Evolutionary conservation across 164 flowering plant genomes (phyloP).

Genomic region (Tinospora cordifolia): DNA sequence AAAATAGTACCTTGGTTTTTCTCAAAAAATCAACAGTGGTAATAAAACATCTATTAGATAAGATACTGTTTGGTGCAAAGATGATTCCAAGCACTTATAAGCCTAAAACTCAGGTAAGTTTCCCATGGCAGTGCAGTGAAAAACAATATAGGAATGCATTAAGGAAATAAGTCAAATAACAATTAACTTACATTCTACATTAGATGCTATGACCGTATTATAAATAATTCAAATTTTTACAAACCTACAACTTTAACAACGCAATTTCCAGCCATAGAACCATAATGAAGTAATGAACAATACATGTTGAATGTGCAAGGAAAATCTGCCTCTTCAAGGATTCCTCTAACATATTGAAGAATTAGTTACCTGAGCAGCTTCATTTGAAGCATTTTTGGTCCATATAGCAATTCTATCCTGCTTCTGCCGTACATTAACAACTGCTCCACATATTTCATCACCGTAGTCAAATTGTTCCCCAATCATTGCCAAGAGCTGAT

Average conservation of each 20-base stretch:
- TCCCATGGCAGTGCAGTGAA: no score
- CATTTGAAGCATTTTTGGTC: conserved; percentile 89
- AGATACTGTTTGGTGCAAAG: no score
- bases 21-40: background rate
- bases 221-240: no score
- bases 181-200: no score
- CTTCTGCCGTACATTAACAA: conserved; percentile 59
- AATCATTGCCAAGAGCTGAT: conserved; percentile 83
- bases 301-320: background rate
- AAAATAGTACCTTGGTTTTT: background rate
- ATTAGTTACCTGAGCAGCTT: conserved; percentile 69
- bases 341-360: background rate
- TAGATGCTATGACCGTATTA: no score
- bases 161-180: no score
- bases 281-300: background rate
- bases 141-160: no score
- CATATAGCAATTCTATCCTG: conserved; percentile 77
- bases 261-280: background rate
- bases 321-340: no score
- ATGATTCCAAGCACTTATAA: no score
- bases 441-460: conserved; percentile 97
- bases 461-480: conserved; percentile 97
- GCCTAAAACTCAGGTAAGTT: no score
- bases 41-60: background rate
- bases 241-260: no score